These are phyloP conservation scores for Falciphora oryzae DNA, from an alignment of 2,329 filamentous ascomycete species.

Conservation along the genomic window DNA sequence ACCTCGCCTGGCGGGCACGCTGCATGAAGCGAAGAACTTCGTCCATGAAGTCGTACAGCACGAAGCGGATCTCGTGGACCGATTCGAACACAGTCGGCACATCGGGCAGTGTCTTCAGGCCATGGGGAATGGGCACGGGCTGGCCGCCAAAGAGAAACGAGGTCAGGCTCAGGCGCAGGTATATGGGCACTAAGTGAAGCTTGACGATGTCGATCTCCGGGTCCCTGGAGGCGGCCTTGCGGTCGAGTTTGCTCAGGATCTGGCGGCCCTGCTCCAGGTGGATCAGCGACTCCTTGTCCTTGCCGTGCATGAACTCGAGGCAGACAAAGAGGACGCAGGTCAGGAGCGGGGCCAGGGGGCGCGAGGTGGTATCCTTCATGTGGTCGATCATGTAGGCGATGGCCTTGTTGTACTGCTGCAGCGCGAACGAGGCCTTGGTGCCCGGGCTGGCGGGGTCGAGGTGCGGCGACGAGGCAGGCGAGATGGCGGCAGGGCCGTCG, in stretches of 20 bases:
- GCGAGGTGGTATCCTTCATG: constrained; percentile 8
- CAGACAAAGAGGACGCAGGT: constrained; percentile 32
- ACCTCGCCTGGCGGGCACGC: constrained; percentile 21
- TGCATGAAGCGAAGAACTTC: constrained; percentile 32
- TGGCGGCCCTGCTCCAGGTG: constrained; percentile 38
- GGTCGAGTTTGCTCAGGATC: constrained; percentile 30
- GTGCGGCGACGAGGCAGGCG: neutral
- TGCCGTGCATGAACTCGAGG: constrained; percentile 48
- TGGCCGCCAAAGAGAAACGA: constrained; percentile 34
- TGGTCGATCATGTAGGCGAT: constrained; percentile 13
- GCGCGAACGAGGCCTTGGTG: constrained; percentile 12
- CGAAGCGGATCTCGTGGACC: constrained; percentile 23
- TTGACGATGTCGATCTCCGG: constrained; percentile 32
- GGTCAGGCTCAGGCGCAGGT: constrained; percentile 35
- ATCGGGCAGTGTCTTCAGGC: constrained; percentile 24
- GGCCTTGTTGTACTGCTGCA: constrained; percentile 17
- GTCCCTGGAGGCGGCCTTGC: constrained; percentile 19
- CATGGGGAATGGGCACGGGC: constrained; percentile 29
- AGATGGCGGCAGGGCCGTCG: neutral
- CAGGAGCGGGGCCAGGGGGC: constrained; percentile 12
- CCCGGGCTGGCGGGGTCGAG: constrained; percentile 1
- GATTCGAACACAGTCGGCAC: constrained; percentile 28
- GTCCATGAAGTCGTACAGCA: constrained; percentile 34
- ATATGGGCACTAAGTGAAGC: constrained; percentile 36
- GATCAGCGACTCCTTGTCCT: constrained; percentile 38